Conservation (phyloP, 2,329 filamentous ascomycete genomes). For the Xylariaceae sp. region DNA sequence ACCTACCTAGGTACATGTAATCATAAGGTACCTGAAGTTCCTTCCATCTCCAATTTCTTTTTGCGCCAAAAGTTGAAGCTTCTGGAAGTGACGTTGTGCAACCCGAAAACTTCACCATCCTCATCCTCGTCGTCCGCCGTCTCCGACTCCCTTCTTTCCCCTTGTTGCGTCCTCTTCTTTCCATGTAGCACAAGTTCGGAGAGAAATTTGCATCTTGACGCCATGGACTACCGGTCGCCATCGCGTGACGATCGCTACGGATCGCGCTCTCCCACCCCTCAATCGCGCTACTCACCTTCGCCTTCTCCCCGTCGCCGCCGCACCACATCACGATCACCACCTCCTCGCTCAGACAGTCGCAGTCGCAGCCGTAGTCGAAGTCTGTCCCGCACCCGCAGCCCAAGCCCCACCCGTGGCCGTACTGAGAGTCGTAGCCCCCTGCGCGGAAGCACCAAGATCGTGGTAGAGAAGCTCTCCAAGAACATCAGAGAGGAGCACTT, state of each 20-base stretch:
- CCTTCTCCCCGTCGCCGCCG: conserved; percentile 30
- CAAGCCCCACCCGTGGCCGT: conserved; percentile 23
- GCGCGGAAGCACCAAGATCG: conserved; percentile 55
- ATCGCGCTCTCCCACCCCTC: conserved; percentile 34
- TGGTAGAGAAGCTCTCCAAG: conserved; percentile 92
- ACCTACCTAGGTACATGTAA: too few species aligned
- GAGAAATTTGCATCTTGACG: background rate
- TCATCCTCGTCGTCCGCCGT: too few species aligned
- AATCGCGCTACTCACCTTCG: conserved; percentile 37
- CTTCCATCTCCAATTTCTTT: too few species aligned
- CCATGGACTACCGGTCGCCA: conserved; percentile 32
- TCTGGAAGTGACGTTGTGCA: too few species aligned
- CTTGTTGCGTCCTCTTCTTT: too few species aligned
- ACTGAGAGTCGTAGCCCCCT: conserved; percentile 29
- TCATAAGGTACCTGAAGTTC: too few species aligned
- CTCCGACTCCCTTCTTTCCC: too few species aligned
- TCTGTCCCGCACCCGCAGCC: conserved; percentile 14
- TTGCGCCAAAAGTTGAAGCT: too few species aligned
- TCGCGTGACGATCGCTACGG: conserved; percentile 25
- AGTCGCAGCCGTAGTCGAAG: conserved; percentile 22
- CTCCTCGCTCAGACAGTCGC: conserved; percentile 24
- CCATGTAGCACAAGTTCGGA: too few species aligned
- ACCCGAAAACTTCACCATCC: too few species aligned
- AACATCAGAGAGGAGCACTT: conserved; percentile 89
- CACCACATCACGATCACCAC: conserved; percentile 27